These are phyloP conservation scores for Vanderwaltozyma polyspora DNA, from an alignment of 805 yeast genomes.

Conservation along the genomic window DNA sequence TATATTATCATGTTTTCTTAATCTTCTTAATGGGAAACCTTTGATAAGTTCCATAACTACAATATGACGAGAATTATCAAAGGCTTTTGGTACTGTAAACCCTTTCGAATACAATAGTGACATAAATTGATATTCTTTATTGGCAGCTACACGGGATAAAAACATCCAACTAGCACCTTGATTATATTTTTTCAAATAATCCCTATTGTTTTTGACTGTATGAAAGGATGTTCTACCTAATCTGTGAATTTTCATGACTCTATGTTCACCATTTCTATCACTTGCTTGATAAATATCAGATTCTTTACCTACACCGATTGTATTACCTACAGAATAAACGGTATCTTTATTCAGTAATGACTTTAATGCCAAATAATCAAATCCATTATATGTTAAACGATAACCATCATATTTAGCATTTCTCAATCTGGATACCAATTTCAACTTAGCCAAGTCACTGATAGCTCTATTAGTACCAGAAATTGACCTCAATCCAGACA, in stretches of 20 bases:
- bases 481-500: conserved; percentile 65
- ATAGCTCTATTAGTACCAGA: conserved; percentile 72
- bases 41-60: conserved; percentile 84
- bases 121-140: conserved; percentile 87
- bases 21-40: conserved; percentile 84
- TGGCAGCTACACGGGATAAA: conserved; percentile 79
- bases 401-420: conserved; percentile 95
- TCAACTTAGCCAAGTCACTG: conserved; percentile 77
- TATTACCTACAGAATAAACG: conserved; percentile 68
- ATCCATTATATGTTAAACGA: conserved; percentile 77
- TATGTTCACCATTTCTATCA: conserved; percentile 50
- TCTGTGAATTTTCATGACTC: conserved; percentile 82
- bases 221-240: conserved; percentile 89
- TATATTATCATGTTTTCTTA: conserved; percentile 59
- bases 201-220: conserved; percentile 88
- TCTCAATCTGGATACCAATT: conserved; percentile 62
- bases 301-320: conserved; percentile 95
- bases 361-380: conserved; percentile 83
- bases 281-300: conserved; percentile 85
- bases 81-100: conserved; percentile 80
- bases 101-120: conserved; percentile 58
- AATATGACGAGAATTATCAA: conserved; percentile 82
- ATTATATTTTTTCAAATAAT: conserved; percentile 56
- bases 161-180: conserved; percentile 88
- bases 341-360: conserved; percentile 67